Base-by-base conservation (phyloP, 495 filamentous ascomycete genomes). In the Aspergillus kassunensis region DNA sequence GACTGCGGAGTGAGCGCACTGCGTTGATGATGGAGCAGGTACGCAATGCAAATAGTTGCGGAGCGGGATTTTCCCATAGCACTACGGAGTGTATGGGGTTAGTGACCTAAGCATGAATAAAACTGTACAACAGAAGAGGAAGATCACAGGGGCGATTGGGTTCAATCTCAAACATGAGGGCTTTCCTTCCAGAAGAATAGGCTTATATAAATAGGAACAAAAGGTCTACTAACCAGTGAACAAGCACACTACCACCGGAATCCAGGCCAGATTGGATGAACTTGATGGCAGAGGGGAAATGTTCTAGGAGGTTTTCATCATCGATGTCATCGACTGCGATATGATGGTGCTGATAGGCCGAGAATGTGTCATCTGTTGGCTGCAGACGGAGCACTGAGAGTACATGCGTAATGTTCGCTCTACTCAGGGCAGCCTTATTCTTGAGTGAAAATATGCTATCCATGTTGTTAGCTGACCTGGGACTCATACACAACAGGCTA, bases 51-150 rank as follows among this genome's bases (percentile, higher is more conserved):
- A 56, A 90, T 77, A 37, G 90, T 83, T 54, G 90, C 85, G 19
- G 91, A 97, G 43, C 93, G 88, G 44, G 90, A 96, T 71, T 91
- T 92, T 27, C 93, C 93, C 90, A 96, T 95, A 25, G 90, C 91
- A 79, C 93, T 97, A 68, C n/a, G n/a, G n/a, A n/a, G n/a, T n/a
- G n/a, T 51, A 29, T 19, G 45, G 49, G 36, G 60, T 73, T 44
- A 74, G 62, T 41, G 27, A 47, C 41, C 11, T 2, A 19, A 9
- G 3, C 1, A 29, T 18, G 23, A 29, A 18, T 1, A 13, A 23
- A 23, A 29, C n/a, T n/a, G n/a, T n/a, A n/a, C n/a, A n/a, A n/a
- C n/a, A n/a, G 20, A 21, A 36, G 15, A 9, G n/a, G 5, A 15
- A 6, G 34, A 27, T 27, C 24, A 27, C 34, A 36, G n/a, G 34